These are phyloP conservation scores for Metschnikowia anglica DNA, from an alignment of 805 yeast genomes.

Conservation along the genomic window DNA sequence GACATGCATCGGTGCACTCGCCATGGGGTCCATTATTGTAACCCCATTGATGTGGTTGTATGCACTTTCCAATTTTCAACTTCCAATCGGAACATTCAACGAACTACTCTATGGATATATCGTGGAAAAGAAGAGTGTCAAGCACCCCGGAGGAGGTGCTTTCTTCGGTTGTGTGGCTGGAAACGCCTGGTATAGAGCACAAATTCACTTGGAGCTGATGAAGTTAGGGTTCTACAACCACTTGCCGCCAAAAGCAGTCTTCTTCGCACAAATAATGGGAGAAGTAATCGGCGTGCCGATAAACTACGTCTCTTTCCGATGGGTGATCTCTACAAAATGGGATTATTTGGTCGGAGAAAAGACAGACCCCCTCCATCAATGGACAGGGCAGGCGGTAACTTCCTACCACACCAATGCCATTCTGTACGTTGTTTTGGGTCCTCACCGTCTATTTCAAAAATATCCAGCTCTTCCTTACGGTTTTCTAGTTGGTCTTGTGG, in stretches of 20 bases:
- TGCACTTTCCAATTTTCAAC: constrained; percentile 51
- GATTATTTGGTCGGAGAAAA: constrained; percentile 35
- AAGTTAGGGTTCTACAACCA: constrained; percentile 55
- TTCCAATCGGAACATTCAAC: constrained; percentile 52
- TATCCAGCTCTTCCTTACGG: constrained; percentile 47
- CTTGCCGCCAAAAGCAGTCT: constrained; percentile 50
- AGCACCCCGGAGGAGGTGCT: constrained; percentile 50
- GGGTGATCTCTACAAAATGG: constrained; percentile 45
- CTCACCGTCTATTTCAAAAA: constrained; percentile 41
- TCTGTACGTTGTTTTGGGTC: constrained; percentile 52
- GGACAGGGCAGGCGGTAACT: constrained; percentile 49
- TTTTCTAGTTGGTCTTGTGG: constrained; percentile 39
- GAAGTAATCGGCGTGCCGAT: constrained; percentile 53
- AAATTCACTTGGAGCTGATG: constrained; percentile 38
- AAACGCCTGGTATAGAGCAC: constrained; percentile 53
- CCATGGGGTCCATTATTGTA: constrained; percentile 46
- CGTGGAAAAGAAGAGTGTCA: constrained; percentile 33
- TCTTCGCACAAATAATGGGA: constrained; percentile 52
- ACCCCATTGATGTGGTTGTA: constrained; percentile 51
- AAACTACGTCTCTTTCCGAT: constrained; percentile 48
- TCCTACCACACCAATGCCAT: constrained; percentile 48
- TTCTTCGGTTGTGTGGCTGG: constrained; percentile 54
- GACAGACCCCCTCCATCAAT: constrained; percentile 48
- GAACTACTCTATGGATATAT: constrained; percentile 49
- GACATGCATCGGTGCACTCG: constrained; percentile 44